Evolutionary conservation across 257 asterid genomes (phyloP), one percentile per base, ranked within the genome.

Genomic region (Avicennia marina): DNA sequence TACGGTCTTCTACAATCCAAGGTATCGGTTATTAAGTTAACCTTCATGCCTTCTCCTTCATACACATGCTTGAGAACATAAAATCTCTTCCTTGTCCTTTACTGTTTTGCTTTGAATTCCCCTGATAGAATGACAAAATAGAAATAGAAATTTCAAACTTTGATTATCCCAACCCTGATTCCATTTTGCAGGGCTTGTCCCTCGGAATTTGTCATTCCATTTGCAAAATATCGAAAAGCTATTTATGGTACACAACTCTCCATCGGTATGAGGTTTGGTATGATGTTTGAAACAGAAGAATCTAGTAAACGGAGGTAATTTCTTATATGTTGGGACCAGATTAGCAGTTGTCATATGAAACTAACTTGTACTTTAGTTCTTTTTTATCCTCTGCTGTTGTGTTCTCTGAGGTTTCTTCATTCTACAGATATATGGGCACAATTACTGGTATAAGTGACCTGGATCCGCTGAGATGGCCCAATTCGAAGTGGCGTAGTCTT

Each of bases 281-380:
- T 87, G 96, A 87, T 81, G 95, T 87, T 87, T 60, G 95, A 87
- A 72, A 87, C 95, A 1, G 95, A 87, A 65, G 95, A 87, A 74
- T 87, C 96, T n/a, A 77, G 82, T 61, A 87, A 87, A 73, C 83
- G 96, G 56, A 87, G 96, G 95, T 74, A 56, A 57, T 58, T 47
- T 52, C 42, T 16, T 7, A 40, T 53, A 21, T 45, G 6, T 11
- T 26, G 25, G 32, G 6, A 26, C 27, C 13, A 2, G 3, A 22
- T 22, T 16, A 47, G 16, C 32, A 11, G 33, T n/a, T 33, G 55
- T 33, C 8, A 26, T 31, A 22, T n/a, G n/a, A n/a, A n/a, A n/a
- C n/a, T n/a, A n/a, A n/a, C 20, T 58, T 8, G 33, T 31, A 18
- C 32, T 22, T 25, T 15, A 20, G 4, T 47, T 42, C 15, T 25